These are phyloP conservation scores for Fistulina hepatica DNA, from an alignment of 1,284 basidiomycete species.

Conservation along the genomic window DNA sequence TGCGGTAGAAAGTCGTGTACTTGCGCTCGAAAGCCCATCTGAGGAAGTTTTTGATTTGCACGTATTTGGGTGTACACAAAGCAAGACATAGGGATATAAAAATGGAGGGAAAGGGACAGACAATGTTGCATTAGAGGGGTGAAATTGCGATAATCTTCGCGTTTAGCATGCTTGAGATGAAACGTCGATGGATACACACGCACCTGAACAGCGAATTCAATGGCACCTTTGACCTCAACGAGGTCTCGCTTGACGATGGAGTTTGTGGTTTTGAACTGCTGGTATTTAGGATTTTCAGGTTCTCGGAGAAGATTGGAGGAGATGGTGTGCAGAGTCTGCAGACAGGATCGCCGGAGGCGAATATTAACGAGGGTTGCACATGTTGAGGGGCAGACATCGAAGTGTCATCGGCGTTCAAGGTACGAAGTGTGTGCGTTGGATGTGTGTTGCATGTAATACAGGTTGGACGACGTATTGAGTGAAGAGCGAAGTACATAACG, in stretches of 20 bases:
- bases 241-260: constrained; percentile 49
- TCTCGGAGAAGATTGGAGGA: constrained; percentile 62
- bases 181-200: constrained; percentile 16
- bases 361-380: constrained; percentile 4
- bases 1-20: too few species aligned
- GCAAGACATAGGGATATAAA: too few species aligned
- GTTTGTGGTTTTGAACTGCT: constrained; percentile 67
- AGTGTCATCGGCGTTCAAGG: neutral
- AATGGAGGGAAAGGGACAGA: too few species aligned
- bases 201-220: constrained; percentile 70
- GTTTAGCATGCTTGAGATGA: constrained; percentile 6
- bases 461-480: constrained; percentile 1
- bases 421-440: neutral
- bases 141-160: too few species aligned
- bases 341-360: neutral
- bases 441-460: constrained; percentile 4
- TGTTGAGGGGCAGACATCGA: neutral
- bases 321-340: constrained; percentile 57
- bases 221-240: constrained; percentile 49
- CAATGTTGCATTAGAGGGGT: constrained; percentile 6
- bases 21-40: too few species aligned
- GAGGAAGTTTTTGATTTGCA: too few species aligned
- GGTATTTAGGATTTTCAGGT: constrained; percentile 59
- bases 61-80: too few species aligned
- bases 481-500: constrained; percentile 11